Evolutionary conservation across 148 eudicot genomes (phyloP), one percentile per base, ranked within the genome.

Genomic region (Rhododendron williamsianum): DNA sequence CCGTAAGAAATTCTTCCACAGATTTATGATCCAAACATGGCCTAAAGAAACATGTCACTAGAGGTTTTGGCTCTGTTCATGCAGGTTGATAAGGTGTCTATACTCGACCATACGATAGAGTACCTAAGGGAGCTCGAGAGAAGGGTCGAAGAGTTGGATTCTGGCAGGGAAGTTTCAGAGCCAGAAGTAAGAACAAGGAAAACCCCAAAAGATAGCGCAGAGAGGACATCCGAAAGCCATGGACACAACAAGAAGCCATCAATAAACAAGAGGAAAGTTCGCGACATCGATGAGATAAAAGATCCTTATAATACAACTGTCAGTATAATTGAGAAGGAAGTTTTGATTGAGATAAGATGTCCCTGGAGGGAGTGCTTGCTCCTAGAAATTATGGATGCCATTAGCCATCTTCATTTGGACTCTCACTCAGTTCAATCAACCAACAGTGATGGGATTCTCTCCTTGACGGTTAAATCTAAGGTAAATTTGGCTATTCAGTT

Each of bases 1-100:
- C 38, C 36, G 13, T 71, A 12, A 19, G 76, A 71, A 71, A 15
- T 71, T 71, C 76, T 7, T 27, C 76, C 1, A 4, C 76, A 4
- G 30, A 71, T 33, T 15, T 71, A 4, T 33, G 16, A 33, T 71
- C 76, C 8, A 33, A 71, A 30, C 76, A 13, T 2, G 8, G 76
- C 78, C n/a, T 79, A 16, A 81, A 51, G 67, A 56, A 18, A 54
- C 10, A 0, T 9, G 21, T 81, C 10, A 81, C 83, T 21, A 41
- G 11, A 58, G 72, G 38, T 81, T 65, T 65, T 77, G 19, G 51
- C 49, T 82, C 54, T 81, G 23, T 84, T 76, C 25, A 41, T 90
- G 88, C 87, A 95, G 98, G 93, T 87, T 76, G 97, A 94, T 87
- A 92, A 94, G 81, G 89, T 93, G 76, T 93, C 97, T 35, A 82